phyloP scores from a whole-genome alignment of 768 basidiomycete genomes.

The Phlegmacium glaucopus region DNA sequence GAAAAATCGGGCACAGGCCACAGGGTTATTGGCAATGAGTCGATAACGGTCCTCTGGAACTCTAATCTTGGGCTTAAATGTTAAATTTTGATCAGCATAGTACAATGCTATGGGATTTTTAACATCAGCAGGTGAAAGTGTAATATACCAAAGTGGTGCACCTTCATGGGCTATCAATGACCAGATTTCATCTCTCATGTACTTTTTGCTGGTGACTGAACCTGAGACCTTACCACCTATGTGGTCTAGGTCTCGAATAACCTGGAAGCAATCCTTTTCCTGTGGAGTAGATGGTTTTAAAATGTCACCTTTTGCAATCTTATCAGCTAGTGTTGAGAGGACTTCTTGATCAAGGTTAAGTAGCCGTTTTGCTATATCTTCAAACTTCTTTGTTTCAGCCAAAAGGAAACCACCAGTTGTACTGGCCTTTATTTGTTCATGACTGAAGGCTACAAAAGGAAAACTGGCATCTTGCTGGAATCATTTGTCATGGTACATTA shows the following conservation, averaged over 20 bases:
- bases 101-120: slow-evolving; percentile 33
- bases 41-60: neutral
- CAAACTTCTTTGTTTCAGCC: slow-evolving; percentile 22
- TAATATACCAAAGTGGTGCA: slow-evolving; percentile 34
- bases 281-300: slow-evolving; percentile 10
- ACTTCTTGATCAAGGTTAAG: slow-evolving; percentile 19
- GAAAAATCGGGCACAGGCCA: slow-evolving; percentile 26
- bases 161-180: slow-evolving; percentile 22
- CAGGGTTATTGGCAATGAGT: slow-evolving; percentile 9
- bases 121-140: slow-evolving; percentile 31
- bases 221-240: slow-evolving; percentile 21
- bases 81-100: slow-evolving; percentile 22
- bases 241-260: slow-evolving; percentile 25
- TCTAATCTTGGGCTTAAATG: slow-evolving; percentile 13
- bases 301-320: slow-evolving; percentile 20
- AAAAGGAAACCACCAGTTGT: slow-evolving; percentile 24
- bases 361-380: slow-evolving; percentile 17
- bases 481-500: slow-evolving; percentile 31
- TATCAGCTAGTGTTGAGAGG: slow-evolving; percentile 10
- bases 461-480: slow-evolving; percentile 8
- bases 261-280: slow-evolving; percentile 20
- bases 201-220: slow-evolving; percentile 22
- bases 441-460: slow-evolving; percentile 7
- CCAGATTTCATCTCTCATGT: slow-evolving; percentile 29
- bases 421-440: slow-evolving; percentile 29